Evolutionary conservation across 495 filamentous ascomycete genomes (phyloP).

Genomic region (Penicillium egyptiacum): DNA sequence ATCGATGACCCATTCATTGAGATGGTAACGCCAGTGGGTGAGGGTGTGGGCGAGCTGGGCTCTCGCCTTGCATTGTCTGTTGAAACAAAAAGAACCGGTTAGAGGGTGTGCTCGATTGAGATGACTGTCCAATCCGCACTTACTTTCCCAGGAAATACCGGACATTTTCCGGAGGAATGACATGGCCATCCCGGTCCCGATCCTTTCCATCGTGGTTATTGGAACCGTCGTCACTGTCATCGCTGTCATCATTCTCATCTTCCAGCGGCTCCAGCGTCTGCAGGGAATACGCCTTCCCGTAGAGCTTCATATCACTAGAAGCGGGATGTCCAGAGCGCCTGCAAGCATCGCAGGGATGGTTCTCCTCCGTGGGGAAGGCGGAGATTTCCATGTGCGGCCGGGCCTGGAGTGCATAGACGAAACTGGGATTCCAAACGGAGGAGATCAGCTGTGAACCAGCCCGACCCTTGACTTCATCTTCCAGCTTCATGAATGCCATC

Average conservation of each 20-base stretch:
- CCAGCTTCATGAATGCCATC: constrained; percentile 71
- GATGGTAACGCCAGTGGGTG: constrained; percentile 72
- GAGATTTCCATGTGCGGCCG: constrained; percentile 54
- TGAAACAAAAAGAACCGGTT: background rate
- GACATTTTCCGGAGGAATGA: constrained; percentile 34
- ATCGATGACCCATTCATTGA: constrained; percentile 68
- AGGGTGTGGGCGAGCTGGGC: constrained; percentile 68
- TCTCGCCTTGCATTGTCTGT: constrained; percentile 63
- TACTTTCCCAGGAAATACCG: constrained; percentile 49
- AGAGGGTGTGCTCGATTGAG: background rate
- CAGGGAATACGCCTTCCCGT: constrained; percentile 68
- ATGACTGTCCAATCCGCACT: constrained; percentile 3
- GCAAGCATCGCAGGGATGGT: constrained; percentile 71
- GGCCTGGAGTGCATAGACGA: constrained; percentile 62
- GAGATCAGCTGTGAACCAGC: constrained; percentile 72
- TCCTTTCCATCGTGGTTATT: constrained; percentile 37
- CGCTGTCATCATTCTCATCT: constrained; percentile 46
- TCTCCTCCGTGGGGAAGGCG: constrained; percentile 32
- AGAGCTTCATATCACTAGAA: constrained; percentile 59
- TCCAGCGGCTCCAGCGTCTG: constrained; percentile 66
- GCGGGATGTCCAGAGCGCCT: constrained; percentile 68
- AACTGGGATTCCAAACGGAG: constrained; percentile 68
- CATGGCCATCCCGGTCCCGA: constrained; percentile 36
- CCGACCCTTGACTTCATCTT: constrained; percentile 67
- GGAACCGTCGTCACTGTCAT: constrained; percentile 41